Evolutionary conservation across 176 grass and related monocot genomes (phyloP).

Genomic region (Guadua angustifolia): DNA sequence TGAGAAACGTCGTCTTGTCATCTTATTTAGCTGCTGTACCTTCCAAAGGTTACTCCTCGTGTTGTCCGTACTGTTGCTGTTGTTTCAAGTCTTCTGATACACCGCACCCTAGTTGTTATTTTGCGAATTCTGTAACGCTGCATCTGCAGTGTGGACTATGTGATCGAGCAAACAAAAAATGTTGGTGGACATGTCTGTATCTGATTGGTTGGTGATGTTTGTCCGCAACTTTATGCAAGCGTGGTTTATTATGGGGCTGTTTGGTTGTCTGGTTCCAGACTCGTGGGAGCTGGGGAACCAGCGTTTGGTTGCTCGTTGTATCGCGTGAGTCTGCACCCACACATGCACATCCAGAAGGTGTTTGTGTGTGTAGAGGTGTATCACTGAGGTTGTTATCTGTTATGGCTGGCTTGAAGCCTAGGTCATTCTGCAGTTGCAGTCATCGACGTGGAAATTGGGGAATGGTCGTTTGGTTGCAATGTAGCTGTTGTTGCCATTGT

Average conservation of each 20-base stretch:
- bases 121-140: not conserved
- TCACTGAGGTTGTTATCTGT: no score
- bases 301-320: no score
- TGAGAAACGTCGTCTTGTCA: not conserved
- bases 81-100: not conserved
- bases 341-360: no score
- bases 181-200: not conserved
- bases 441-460: not conserved
- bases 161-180: not conserved
- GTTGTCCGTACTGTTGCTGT: not conserved
- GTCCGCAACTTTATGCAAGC: not conserved
- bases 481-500: not conserved
- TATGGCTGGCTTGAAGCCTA: no score
- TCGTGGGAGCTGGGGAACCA: no score
- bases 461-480: not conserved
- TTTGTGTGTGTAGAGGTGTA: no score
- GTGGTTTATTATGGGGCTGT: no score
- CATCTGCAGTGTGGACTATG: conserved; percentile 1
- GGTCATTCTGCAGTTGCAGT: no score
- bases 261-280: no score
- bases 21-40: conserved; percentile 7
- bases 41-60: not conserved
- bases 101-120: not conserved
- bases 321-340: no score
- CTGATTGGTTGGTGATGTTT: not conserved